Evolutionary conservation across 441 rosid genomes (phyloP).

Genomic region (Jatropha multifida): DNA sequence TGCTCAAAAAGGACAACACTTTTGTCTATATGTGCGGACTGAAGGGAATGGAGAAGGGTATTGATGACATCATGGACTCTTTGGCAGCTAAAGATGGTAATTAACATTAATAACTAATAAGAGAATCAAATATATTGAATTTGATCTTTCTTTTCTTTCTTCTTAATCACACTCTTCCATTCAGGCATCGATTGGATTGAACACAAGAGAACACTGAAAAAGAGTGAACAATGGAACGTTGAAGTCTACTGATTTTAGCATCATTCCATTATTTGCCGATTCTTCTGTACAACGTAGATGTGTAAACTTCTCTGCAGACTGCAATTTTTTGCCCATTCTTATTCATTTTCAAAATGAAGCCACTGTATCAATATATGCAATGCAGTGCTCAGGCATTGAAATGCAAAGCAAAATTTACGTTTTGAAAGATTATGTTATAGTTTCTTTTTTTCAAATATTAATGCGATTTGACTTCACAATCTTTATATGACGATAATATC

Average conservation of each 20-base stretch:
- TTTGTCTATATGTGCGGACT: slow-evolving; percentile 93
- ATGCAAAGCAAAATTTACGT: neutral
- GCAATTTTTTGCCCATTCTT: neutral
- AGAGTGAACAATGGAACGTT: slow-evolving; percentile 91
- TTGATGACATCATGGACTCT: slow-evolving; percentile 81
- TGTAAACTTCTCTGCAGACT: neutral
- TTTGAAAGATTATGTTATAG: neutral
- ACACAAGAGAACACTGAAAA: slow-evolving; percentile 85
- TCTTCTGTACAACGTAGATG: neutral
- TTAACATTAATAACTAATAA: neutral
- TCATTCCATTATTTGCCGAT: neutral
- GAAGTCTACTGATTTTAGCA: slow-evolving; percentile 64
- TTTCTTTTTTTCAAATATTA: no score
- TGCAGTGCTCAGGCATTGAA: neutral
- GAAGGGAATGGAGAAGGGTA: slow-evolving; percentile 96
- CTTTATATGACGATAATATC: no score
- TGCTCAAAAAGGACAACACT: slow-evolving; percentile 86
- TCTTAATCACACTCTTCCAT: neutral
- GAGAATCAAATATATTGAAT: no score
- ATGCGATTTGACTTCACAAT: neutral
- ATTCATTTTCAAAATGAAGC: neutral
- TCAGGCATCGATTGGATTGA: slow-evolving; percentile 89
- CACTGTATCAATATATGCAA: neutral
- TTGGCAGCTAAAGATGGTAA: slow-evolving; percentile 84
- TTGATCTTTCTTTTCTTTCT: no score